Evolutionary conservation across 139 green algal species (phyloP), one percentile per base, ranked within the genome.

Genomic region (Ulvella scutata): DNA sequence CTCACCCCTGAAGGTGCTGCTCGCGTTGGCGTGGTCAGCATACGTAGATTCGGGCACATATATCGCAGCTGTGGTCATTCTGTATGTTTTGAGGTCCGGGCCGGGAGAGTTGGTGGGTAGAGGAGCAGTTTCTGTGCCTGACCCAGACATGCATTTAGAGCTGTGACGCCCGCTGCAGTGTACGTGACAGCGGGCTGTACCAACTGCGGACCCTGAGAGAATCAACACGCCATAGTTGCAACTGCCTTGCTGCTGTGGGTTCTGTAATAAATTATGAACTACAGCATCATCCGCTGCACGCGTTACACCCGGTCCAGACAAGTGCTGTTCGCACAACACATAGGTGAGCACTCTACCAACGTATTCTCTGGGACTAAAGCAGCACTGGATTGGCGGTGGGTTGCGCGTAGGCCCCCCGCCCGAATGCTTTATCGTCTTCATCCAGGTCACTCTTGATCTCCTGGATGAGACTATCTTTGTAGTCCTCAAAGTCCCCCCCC

Each of bases 361-460:
- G 13, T 59, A 59, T 26, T 26, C 13, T 13, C 40, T 26, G 13
- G 40, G 40, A 59, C 21, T 59, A 20, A 17, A 59, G 21, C 21
- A 20, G 17, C 17, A 20, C 21, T 20, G 21, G 40, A 59, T 59
- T 59, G 10, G 51, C n/a, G 4, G 51, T 67, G 6, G 51, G 51
- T 26, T 67, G 31, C 6, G 51, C 51, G 33, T 67, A 67, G 33
- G 51, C 51, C 10, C 51, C 51, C 51, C 51, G 51, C 4, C 51
- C 51, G 17, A 67, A 67, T 23, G 51, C 33, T 26, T 67, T 67
- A 23, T 85, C 78, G 31, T 95, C 90, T 73, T 95, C 94, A 73
- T 98, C 95, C 75, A 97, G 76, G 79, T 99, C 95, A 4, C 82
- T 87, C 26, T 78, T 78, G 75, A 99, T 98, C 80, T 99, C 94